Evolutionary conservation across 2,329 filamentous ascomycete species (phyloP), one percentile per base, ranked within the genome.

Genomic region (Colletotrichum acutatum): DNA sequence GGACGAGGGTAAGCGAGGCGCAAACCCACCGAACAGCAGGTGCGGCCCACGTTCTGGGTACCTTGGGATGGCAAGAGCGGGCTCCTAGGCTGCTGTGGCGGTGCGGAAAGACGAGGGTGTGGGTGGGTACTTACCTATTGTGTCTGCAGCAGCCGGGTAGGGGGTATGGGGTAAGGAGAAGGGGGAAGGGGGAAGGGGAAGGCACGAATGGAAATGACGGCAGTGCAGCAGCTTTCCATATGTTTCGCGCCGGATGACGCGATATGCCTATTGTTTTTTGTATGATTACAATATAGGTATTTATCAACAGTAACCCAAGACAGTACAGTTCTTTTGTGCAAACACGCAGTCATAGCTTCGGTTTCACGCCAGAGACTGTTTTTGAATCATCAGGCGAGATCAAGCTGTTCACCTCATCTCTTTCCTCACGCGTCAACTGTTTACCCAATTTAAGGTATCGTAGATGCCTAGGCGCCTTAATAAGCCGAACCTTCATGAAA

Each of bases 1-100:
- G 61, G 68, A 66, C 68, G 63, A 72, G 72, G 69, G 72, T 72
- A 74, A 72, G 72, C 72, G 72, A 72, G 63, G 68, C 59, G 72
- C 70, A 63, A 71, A 65, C 71, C 71, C 71, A 72, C 71, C 37
- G 49, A 71, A 66, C 71, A 72, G 66, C 71, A 72, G 71, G 60
- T 37, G 66, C 67, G 71, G 56, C 60, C 71, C 71, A 72, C 66
- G 66, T 66, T 37, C 54, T 72, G 49, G 70, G 61, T 53, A 68
- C 42, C 66, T 58, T 69, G 70, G 59, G 53, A 63, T 58, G 69
- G 60, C 59, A 69, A 54, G 19, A 72, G 66, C 60, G 66, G 32
- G 49, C 22, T 64, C 5, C 49, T 58, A 42, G 56, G 66, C 60
- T 54, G 54, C 58, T 72, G 71, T 72, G 70, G 71, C 71, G 71